A percentile compares a stretch with the other conserved stretches of the same genome.
phyloP scores from a whole-genome alignment of 495 filamentous ascomycete genomes.

The Hypoxylon crocopeplum region DNA sequence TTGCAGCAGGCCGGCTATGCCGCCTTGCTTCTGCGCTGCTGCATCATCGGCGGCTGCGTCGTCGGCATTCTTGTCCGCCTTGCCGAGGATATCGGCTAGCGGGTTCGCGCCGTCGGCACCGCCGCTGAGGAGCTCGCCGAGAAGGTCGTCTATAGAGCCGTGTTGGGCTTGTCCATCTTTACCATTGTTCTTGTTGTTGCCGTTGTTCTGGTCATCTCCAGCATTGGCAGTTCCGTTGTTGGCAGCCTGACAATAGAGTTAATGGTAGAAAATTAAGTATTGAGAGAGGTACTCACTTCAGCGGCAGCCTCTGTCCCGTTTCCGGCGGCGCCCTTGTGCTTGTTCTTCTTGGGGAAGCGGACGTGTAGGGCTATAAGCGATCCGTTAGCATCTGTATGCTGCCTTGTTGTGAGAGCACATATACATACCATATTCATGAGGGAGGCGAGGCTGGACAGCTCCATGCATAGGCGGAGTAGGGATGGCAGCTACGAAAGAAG shows the following conservation, averaged over 20 bases:
- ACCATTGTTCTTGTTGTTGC: too few relatives aligned
- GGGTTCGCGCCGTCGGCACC: too few relatives aligned
- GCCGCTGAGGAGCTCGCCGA: too few relatives aligned
- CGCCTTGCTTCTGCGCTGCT: slow-evolving; percentile 12
- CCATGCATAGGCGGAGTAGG: slow-evolving; percentile 24
- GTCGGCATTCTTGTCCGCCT: background rate
- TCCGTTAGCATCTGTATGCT: background rate
- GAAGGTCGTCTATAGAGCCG: too few relatives aligned
- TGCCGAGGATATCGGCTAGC: too few relatives aligned
- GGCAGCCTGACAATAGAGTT: slow-evolving; percentile 16
- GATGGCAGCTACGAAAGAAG: slow-evolving; percentile 40
- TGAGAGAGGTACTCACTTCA: background rate
- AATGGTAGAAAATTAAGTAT: slow-evolving; percentile 1
- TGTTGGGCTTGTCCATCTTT: too few relatives aligned
- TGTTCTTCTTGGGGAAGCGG: slow-evolving; percentile 25
- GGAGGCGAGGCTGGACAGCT: slow-evolving; percentile 10
- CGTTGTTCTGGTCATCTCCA: background rate
- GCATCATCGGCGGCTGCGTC: background rate
- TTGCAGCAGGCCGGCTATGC: slow-evolving; percentile 3
- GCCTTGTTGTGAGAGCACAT: background rate
- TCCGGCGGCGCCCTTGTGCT: slow-evolving; percentile 13
- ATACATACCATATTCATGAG: slow-evolving; percentile 15
- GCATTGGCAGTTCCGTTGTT: slow-evolving; percentile 26
- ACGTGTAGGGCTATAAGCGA: slow-evolving; percentile 22
- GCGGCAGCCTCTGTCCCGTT: slow-evolving; percentile 32